These are phyloP conservation scores for Hirsutella minnesotensis DNA, from an alignment of 2,329 filamentous ascomycete genomes.

Conservation along the genomic window DNA sequence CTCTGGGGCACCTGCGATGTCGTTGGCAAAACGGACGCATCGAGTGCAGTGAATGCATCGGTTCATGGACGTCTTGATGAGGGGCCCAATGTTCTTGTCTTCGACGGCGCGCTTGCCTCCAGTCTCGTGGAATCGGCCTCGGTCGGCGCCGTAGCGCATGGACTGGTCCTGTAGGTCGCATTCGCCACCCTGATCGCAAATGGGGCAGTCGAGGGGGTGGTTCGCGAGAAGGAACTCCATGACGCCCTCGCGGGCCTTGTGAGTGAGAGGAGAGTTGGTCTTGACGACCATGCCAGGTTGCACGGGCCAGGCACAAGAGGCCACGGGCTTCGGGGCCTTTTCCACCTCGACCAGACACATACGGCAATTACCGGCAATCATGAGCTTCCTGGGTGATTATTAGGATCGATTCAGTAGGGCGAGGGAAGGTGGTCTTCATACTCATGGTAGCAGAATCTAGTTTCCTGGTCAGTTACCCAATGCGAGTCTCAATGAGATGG, in stretches of 20 bases:
- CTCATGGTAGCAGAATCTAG: slow-evolving; percentile 97
- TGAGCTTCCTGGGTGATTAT: slow-evolving; percentile 63
- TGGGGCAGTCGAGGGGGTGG: slow-evolving; percentile 89
- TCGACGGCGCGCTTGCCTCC: slow-evolving; percentile 94
- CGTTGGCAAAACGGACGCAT: slow-evolving; percentile 95
- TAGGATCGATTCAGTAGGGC: slow-evolving; percentile 21
- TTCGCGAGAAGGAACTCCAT: slow-evolving; percentile 98
- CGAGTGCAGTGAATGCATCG: slow-evolving; percentile 98
- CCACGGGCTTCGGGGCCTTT: slow-evolving; percentile 88
- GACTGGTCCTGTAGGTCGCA: slow-evolving; percentile 99
- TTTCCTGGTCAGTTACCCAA: slow-evolving; percentile 17
- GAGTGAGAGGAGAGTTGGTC: slow-evolving; percentile 88
- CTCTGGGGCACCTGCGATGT: slow-evolving; percentile 90
- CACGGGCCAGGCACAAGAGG: slow-evolving; percentile 97
- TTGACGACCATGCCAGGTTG: slow-evolving; percentile 99
- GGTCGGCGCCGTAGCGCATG: slow-evolving; percentile 94
- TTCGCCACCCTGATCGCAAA: slow-evolving; percentile 98
- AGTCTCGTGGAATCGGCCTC: slow-evolving; percentile 92
- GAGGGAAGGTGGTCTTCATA: slow-evolving; percentile 32
- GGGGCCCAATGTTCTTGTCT: slow-evolving; percentile 96
- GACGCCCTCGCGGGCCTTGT: slow-evolving; percentile 96
- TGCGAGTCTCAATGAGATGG: background rate
- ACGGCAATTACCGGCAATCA: slow-evolving; percentile 98
- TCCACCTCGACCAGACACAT: slow-evolving; percentile 99
- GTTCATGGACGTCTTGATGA: slow-evolving; percentile 99